These are phyloP conservation scores for Halophytophthora polymorphica DNA, from an alignment of 352 stramenopile genomes.

Conservation along the genomic window DNA sequence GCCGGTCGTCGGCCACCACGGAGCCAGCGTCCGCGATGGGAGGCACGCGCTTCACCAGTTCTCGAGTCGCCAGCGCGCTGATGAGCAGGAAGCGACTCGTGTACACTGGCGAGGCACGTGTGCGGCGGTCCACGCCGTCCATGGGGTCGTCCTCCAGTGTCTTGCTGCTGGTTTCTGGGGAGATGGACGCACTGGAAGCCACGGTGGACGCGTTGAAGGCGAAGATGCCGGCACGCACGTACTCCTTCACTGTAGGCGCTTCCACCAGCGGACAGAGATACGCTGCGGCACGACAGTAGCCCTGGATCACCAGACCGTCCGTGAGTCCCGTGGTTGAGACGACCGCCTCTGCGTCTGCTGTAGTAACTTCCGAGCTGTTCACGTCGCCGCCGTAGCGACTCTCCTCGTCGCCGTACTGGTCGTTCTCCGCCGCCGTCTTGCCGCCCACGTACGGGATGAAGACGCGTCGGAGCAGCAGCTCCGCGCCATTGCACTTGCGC, in stretches of 20 bases:
- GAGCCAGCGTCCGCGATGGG: constrained; percentile 36
- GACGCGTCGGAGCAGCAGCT: constrained; percentile 50
- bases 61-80: constrained; percentile 63
- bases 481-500: constrained; percentile 56
- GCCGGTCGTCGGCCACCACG: constrained; percentile 34
- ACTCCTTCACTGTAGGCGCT: constrained; percentile 35
- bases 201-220: constrained; percentile 29
- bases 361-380: constrained; percentile 4
- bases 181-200: constrained; percentile 6
- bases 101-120: constrained; percentile 23
- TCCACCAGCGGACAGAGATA: constrained; percentile 67
- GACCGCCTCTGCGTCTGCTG: constrained; percentile 5
- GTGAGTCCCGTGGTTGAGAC: constrained; percentile 27
- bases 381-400: constrained; percentile 39
- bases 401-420: constrained; percentile 65
- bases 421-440: constrained; percentile 64
- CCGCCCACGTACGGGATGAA: constrained; percentile 56
- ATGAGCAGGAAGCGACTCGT: constrained; percentile 68
- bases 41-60: constrained; percentile 60
- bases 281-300: constrained; percentile 70
- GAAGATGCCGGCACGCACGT: constrained; percentile 74
- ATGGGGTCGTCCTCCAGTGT: constrained; percentile 1
- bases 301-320: constrained; percentile 67
- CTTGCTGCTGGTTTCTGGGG: constrained; percentile 10
- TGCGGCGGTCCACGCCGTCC: constrained; percentile 1